Evolutionary conservation across 176 grass and related monocot genomes (phyloP).

Genomic region (Pontederia paniculata): DNA sequence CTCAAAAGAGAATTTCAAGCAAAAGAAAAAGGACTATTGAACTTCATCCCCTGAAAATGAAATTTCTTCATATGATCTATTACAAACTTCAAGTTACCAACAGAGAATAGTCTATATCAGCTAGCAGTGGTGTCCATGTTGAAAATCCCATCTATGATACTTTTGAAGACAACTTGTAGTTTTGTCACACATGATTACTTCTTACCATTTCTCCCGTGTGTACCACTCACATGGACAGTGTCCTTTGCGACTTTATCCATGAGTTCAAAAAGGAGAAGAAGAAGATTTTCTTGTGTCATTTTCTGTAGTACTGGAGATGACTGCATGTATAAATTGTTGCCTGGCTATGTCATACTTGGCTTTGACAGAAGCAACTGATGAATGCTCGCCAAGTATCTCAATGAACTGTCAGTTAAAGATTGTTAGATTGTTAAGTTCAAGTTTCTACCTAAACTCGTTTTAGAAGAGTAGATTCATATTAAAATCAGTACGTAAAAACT

Average conservation of each 20-base stretch:
- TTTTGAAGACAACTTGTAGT: conserved; percentile 59
- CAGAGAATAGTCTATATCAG: conserved; percentile 15
- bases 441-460: too few relatives aligned
- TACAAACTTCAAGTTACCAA: too few relatives aligned
- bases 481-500: too few relatives aligned
- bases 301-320: conserved; percentile 68
- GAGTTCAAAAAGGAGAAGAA: conserved; percentile 47
- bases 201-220: conserved; percentile 54
- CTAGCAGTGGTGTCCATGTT: conserved; percentile 51
- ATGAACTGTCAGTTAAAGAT: conserved; percentile 89
- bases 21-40: too few relatives aligned
- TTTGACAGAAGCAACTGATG: conserved; percentile 49
- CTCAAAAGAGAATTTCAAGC: too few relatives aligned
- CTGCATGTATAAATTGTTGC: conserved; percentile 90
- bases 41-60: too few relatives aligned
- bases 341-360: conserved; percentile 62
- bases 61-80: too few relatives aligned
- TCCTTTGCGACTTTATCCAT: conserved; percentile 38
- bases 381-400: conserved; percentile 52
- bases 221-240: conserved; percentile 51
- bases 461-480: too few relatives aligned
- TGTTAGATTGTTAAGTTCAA: too few relatives aligned
- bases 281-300: conserved; percentile 68
- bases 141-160: conserved; percentile 17
- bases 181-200: conserved; percentile 64